These are phyloP conservation scores for Oenanthe sinensis DNA, from an alignment of 129 eudicot species.

Conservation along the genomic window DNA sequence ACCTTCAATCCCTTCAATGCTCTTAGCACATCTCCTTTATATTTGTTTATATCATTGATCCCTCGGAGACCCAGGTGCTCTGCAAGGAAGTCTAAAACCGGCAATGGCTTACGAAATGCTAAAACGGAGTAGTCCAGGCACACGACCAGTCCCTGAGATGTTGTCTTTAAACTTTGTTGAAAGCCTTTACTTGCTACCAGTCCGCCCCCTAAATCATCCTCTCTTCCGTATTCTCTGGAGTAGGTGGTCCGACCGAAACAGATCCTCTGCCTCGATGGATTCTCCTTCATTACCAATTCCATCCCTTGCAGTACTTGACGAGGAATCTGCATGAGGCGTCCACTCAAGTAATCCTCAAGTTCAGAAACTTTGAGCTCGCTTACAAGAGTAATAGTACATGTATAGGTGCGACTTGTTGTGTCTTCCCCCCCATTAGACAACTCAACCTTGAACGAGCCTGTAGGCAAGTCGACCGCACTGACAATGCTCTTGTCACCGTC, in stretches of 20 bases:
- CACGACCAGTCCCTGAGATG: constrained; percentile 49
- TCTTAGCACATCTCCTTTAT: constrained; percentile 12
- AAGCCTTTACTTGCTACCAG: constrained; percentile 57
- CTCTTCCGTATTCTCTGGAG: constrained; percentile 19
- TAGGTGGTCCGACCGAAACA: constrained; percentile 40
- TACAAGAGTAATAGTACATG: constrained; percentile 35
- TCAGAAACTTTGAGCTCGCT: constrained; percentile 38
- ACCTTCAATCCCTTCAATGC: constrained; percentile 54
- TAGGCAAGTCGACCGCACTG: constrained; percentile 38
- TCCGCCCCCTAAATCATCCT: constrained; percentile 42
- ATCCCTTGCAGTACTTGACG: constrained; percentile 55
- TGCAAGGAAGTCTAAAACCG: constrained; percentile 52
- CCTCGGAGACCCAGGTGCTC: constrained; percentile 32
- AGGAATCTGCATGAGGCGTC: constrained; percentile 30
- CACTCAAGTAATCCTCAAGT: constrained; percentile 44
- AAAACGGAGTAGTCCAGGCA: constrained; percentile 51
- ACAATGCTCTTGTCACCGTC: constrained; percentile 62
- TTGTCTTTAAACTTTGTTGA: constrained; percentile 51
- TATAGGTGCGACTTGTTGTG: constrained; percentile 20
- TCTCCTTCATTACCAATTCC: constrained; percentile 59
- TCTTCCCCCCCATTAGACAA: constrained; percentile 37
- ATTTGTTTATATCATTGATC: constrained; percentile 16
- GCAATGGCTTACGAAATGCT: constrained; percentile 53
- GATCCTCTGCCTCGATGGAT: constrained; percentile 40
- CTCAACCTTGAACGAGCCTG: constrained; percentile 38